phyloP scores from a whole-genome alignment of 352 stramenopile species.

The Pythium coloratum region DNA sequence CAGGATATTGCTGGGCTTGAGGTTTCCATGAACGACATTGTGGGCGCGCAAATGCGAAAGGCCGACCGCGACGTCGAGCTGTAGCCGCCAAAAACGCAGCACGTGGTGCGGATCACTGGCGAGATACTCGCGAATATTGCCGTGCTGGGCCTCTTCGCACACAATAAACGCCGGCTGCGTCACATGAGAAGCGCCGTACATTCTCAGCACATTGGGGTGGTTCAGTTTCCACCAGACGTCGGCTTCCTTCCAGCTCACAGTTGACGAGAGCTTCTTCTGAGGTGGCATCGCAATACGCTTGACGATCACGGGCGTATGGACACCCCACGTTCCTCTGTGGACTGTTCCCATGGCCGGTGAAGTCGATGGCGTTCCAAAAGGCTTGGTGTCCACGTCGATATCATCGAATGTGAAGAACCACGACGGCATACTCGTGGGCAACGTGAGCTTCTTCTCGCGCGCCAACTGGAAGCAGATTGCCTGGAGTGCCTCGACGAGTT shows the following conservation, averaged over 20 bases:
- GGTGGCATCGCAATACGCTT: conserved; percentile 19
- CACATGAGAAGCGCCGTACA: conserved; percentile 39
- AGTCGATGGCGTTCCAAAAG: not conserved
- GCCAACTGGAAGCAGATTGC: conserved; percentile 24
- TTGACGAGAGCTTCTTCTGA: not conserved
- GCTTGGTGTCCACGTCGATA: conserved; percentile 17
- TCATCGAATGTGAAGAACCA: conserved; percentile 33
- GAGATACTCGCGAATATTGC: conserved; percentile 31
- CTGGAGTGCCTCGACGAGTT: conserved; percentile 17
- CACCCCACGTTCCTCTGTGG: conserved; percentile 18
- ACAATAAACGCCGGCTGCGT: conserved; percentile 30
- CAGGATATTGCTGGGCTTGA: conserved; percentile 87
- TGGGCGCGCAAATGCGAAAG: conserved; percentile 57
- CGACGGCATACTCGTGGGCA: conserved; percentile 18
- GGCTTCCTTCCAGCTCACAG: conserved; percentile 27
- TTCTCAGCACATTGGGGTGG: conserved; percentile 39
- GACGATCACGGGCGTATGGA: conserved; percentile 21
- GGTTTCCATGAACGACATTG: conserved; percentile 74
- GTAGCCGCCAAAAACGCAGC: conserved; percentile 26
- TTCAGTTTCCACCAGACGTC: conserved; percentile 34
- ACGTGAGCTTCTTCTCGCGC: conserved; percentile 14
- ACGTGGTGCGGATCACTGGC: not conserved
- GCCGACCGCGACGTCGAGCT: conserved; percentile 40
- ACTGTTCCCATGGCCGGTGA: conserved; percentile 19
- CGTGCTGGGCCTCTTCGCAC: conserved; percentile 32